Conservation (phyloP, 441 rosid species). For the Gossypium schwendimanii region DNA sequence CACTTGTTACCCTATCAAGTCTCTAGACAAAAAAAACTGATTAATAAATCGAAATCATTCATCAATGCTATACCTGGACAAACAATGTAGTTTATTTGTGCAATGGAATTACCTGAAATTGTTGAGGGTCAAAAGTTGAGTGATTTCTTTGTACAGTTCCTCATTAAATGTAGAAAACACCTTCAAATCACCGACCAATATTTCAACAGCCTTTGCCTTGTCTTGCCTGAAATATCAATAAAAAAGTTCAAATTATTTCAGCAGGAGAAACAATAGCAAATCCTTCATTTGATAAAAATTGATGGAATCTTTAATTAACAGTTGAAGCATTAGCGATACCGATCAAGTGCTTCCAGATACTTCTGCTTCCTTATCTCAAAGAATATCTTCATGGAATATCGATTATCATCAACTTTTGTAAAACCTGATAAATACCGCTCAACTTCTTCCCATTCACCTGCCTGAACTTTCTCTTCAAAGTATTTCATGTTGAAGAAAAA, state of each 20-base stretch:
- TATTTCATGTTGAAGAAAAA: constrained; percentile 79
- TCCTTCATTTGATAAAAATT: background rate
- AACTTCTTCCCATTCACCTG: constrained; percentile 90
- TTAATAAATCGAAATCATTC: background rate
- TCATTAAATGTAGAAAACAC: constrained; percentile 79
- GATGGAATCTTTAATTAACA: background rate
- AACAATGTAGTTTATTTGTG: background rate
- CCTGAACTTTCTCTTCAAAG: constrained; percentile 83
- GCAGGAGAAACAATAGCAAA: background rate
- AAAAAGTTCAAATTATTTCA: constrained; percentile 3
- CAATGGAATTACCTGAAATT: constrained; percentile 64
- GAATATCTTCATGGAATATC: constrained; percentile 84
- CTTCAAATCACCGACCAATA: constrained; percentile 64
- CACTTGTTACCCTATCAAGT: background rate
- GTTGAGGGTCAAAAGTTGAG: constrained; percentile 67
- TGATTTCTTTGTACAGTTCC: constrained; percentile 82
- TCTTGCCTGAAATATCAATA: constrained; percentile 47
- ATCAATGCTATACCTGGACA: constrained; percentile 9
- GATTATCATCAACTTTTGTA: constrained; percentile 83
- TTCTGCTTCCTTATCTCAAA: constrained; percentile 95
- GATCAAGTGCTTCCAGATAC: constrained; percentile 91
- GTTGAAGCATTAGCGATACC: constrained; percentile 29
- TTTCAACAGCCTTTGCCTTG: constrained; percentile 77
- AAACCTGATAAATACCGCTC: constrained; percentile 78
- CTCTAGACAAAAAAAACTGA: background rate